Evolutionary conservation across 441 rosid genomes (phyloP).

Genomic region (Erodium moschatum): DNA sequence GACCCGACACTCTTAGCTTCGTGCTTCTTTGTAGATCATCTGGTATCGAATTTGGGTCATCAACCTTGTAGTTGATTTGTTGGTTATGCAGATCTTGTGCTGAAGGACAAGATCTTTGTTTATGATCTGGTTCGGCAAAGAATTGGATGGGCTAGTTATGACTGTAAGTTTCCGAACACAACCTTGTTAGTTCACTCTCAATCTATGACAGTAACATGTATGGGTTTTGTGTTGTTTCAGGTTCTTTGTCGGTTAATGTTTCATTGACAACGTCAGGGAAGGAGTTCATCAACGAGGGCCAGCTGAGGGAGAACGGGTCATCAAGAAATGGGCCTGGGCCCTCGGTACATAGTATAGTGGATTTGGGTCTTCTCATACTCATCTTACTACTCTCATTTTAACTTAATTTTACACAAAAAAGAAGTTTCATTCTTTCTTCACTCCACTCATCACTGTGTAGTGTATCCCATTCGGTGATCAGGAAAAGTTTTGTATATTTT

Average conservation of each 20-base stretch:
- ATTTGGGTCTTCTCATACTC: constrained; percentile 33
- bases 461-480: too few relatives aligned
- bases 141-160: constrained; percentile 64
- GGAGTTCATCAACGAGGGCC: constrained; percentile 46
- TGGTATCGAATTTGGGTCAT: constrained; percentile 8
- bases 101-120: constrained; percentile 65
- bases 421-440: constrained; percentile 22
- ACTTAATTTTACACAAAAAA: neutral
- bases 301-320: constrained; percentile 35
- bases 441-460: too few relatives aligned
- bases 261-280: constrained; percentile 48
- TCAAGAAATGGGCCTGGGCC: constrained; percentile 28
- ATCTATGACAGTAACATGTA: neutral
- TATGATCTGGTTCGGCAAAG: constrained; percentile 55
- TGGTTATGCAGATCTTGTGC: constrained; percentile 50
- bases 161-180: constrained; percentile 40
- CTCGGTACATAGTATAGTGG: constrained; percentile 25
- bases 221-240: constrained; percentile 23
- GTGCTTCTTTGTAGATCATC: too few relatives aligned
- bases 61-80: constrained; percentile 9
- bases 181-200: neutral
- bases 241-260: constrained; percentile 60
- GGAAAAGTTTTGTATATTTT: too few relatives aligned
- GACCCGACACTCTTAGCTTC: constrained; percentile 17
- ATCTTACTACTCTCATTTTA: constrained; percentile 14